These are phyloP conservation scores for Barbarea vulgaris DNA, from an alignment of 345 rosid species.

Conservation along the genomic window DNA sequence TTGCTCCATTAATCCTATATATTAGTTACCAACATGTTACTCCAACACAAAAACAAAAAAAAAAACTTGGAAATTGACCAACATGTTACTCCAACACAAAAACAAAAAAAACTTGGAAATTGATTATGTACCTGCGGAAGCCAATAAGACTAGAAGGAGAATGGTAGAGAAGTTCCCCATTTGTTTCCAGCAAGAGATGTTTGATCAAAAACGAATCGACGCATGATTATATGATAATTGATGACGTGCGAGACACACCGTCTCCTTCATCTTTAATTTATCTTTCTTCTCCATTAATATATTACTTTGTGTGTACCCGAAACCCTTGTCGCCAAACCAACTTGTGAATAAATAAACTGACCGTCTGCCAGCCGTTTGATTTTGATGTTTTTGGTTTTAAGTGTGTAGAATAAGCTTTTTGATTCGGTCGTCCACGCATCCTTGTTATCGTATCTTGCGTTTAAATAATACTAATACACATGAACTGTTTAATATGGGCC, in stretches of 20 bases:
- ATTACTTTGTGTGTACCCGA: neutral
- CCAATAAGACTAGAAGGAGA: slow-evolving; percentile 27
- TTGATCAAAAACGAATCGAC: neutral
- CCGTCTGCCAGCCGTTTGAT: neutral
- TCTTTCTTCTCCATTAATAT: neutral
- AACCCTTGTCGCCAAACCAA: neutral
- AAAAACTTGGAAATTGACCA: no score
- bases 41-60: no score
- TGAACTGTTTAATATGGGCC: neutral
- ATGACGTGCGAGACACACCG: slow-evolving; percentile 16
- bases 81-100: neutral
- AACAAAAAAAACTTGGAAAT: no score
- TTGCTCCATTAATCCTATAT: slow-evolving; percentile 8
- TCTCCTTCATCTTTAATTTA: neutral
- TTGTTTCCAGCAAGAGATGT: neutral
- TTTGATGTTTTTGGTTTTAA: neutral
- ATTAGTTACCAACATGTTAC: neutral
- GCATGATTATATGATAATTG: neutral
- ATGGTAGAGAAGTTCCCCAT: slow-evolving; percentile 23
- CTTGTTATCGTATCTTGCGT: neutral
- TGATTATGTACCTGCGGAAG: slow-evolving; percentile 26
- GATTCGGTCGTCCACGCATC: neutral
- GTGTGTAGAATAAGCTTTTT: neutral
- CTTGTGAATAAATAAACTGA: neutral
- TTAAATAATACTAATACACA: neutral